phyloP scores from a whole-genome alignment of 805 yeast species.

The Yueomyces sp. region DNA sequence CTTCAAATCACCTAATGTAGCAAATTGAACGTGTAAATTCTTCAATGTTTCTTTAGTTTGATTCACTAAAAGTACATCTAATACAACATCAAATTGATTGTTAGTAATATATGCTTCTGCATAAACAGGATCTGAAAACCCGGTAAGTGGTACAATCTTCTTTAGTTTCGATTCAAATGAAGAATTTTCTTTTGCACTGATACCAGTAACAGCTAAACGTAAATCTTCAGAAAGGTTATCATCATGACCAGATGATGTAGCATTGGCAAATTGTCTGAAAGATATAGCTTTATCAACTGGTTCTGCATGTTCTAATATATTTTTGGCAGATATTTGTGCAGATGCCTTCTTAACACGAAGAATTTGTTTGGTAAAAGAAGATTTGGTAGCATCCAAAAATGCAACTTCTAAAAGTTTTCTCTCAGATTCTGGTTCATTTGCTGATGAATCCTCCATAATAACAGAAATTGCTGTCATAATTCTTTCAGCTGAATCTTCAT shows the following conservation, averaged over 20 bases:
- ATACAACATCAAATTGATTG: slow-evolving; percentile 91
- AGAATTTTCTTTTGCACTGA: slow-evolving; percentile 31
- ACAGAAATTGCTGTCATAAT: slow-evolving; percentile 76
- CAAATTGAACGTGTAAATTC: slow-evolving; percentile 86
- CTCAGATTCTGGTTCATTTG: slow-evolving; percentile 29
- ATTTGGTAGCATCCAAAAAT: slow-evolving; percentile 77
- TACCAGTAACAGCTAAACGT: slow-evolving; percentile 34
- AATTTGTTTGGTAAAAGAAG: slow-evolving; percentile 67
- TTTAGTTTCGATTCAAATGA: slow-evolving; percentile 67
- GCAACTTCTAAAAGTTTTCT: slow-evolving; percentile 39
- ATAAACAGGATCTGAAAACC: slow-evolving; percentile 94
- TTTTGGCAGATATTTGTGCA: slow-evolving; percentile 42
- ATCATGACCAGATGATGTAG: slow-evolving; percentile 25
- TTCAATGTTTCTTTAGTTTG: slow-evolving; percentile 87
- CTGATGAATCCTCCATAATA: slow-evolving; percentile 45
- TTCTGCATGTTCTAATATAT: slow-evolving; percentile 48
- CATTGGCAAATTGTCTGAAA: slow-evolving; percentile 64
- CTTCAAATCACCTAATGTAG: slow-evolving; percentile 90
- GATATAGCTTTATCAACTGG: slow-evolving; percentile 66
- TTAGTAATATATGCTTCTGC: slow-evolving; percentile 94
- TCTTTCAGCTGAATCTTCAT: slow-evolving; percentile 95
- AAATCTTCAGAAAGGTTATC: slow-evolving; percentile 48
- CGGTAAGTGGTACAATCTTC: slow-evolving; percentile 89
- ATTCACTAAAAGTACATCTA: slow-evolving; percentile 87
- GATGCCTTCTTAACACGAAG: slow-evolving; percentile 44